These are phyloP conservation scores for Suhomyces terraborum DNA, from an alignment of 1,139 yeast genomes.

Conservation along the genomic window DNA sequence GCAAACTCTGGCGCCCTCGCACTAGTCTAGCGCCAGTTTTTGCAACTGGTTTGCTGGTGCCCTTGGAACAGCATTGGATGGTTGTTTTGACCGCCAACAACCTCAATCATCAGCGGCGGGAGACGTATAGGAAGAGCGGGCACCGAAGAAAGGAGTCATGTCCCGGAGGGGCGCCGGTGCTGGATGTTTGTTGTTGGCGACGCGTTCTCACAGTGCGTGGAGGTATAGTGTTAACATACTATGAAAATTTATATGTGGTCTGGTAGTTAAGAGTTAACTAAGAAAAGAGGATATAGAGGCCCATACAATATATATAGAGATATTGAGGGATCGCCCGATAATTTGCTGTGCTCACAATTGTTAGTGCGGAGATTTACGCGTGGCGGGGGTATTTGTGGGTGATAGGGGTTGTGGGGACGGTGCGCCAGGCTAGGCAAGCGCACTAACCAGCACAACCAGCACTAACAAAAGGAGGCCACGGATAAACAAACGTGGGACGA, in stretches of 20 bases:
- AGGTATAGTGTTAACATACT: slow-evolving; percentile 12
- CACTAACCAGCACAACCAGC: too few relatives aligned
- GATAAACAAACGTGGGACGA: too few relatives aligned
- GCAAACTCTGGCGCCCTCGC: not conserved
- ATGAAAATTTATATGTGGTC: slow-evolving; percentile 15
- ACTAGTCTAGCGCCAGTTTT: slow-evolving; percentile 1
- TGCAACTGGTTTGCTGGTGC: not conserved
- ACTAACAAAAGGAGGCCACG: too few relatives aligned
- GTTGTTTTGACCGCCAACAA: slow-evolving; percentile 2
- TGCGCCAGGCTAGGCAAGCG: too few relatives aligned
- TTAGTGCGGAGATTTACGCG: slow-evolving; percentile 25
- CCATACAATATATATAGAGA: slow-evolving; percentile 13
- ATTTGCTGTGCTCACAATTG: slow-evolving; percentile 19
- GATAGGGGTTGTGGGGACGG: slow-evolving; percentile 1
- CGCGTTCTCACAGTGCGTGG: slow-evolving; percentile 13
- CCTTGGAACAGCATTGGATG: not conserved
- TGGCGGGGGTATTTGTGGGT: slow-evolving; percentile 6
- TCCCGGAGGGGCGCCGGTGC: not conserved
- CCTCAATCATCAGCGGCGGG: not conserved
- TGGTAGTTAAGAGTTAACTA: slow-evolving; percentile 16
- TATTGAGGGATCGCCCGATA: slow-evolving; percentile 10
- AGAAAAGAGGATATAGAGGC: slow-evolving; percentile 14
- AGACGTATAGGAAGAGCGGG: not conserved
- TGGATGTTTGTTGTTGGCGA: slow-evolving; percentile 1
- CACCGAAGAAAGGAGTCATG: not conserved